Conservation (phyloP, 495 filamentous ascomycete species). For the Neurospora pannonica region DNA sequence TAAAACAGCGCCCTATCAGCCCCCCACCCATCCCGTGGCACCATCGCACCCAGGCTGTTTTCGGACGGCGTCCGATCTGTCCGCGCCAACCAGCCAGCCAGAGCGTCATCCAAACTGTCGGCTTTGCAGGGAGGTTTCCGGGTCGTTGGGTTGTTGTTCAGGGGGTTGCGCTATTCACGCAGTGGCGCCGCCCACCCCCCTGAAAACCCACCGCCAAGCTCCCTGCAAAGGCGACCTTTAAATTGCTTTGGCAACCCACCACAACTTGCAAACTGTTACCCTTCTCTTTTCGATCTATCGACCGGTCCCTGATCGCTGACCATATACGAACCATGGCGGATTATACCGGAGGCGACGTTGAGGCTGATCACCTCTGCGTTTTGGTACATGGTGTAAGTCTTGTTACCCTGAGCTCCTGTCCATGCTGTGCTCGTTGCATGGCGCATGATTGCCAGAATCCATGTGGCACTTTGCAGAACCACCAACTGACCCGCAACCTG, state of each 20-base stretch:
- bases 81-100: neutral
- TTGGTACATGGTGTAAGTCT: constrained; percentile 76
- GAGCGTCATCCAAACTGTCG: neutral
- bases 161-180: neutral
- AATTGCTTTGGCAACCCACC: neutral
- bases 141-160: neutral
- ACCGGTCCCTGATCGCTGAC: neutral
- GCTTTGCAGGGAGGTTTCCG: neutral
- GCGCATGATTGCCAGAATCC: neutral
- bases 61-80: neutral
- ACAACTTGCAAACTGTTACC: neutral
- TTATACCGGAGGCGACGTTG: constrained; percentile 27
- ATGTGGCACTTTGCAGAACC: neutral
- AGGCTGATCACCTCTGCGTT: constrained; percentile 73
- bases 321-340: constrained; percentile 12
- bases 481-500: constrained; percentile 14
- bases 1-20: neutral
- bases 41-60: neutral
- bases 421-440: constrained; percentile 2
- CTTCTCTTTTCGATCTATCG: neutral
- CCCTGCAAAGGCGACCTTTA: neutral
- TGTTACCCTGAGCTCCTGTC: neutral
- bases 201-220: neutral
- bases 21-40: neutral
- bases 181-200: neutral